Conservation (phyloP, 2,329 filamentous ascomycete species). For the Xylariaceae sp. region DNA sequence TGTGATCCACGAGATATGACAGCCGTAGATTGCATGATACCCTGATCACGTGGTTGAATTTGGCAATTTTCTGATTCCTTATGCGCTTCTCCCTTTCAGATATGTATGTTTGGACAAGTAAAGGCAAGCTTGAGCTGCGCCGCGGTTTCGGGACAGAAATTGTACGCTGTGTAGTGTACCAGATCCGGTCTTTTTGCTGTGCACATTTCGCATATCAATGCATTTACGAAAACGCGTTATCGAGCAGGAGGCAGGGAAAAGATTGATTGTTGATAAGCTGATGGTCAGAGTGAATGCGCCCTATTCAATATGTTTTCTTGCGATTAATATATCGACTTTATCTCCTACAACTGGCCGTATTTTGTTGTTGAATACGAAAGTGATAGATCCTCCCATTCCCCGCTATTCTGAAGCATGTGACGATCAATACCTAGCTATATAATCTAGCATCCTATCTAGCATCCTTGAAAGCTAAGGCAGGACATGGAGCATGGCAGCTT, state of each 20-base stretch:
- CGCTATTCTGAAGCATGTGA: no score
- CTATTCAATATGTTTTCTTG: no score
- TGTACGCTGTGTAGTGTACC: not conserved
- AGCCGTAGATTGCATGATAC: conserved; percentile 18
- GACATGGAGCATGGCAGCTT: no score
- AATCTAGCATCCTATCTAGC: no score
- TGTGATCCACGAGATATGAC: not conserved
- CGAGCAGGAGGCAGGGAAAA: not conserved
- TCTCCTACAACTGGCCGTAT: no score
- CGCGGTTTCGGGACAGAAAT: not conserved
- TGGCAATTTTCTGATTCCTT: not conserved
- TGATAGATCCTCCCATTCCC: no score
- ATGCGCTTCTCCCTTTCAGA: not conserved
- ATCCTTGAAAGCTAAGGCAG: no score
- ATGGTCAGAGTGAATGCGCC: no score
- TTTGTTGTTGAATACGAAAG: no score
- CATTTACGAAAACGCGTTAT: not conserved
- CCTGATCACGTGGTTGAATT: conserved; percentile 1
- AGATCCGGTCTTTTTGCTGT: not conserved
- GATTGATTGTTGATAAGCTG: not conserved
- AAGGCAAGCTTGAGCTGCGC: not conserved
- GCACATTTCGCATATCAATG: not conserved
- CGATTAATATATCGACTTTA: no score
- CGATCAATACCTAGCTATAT: no score
- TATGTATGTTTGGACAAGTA: not conserved